These are phyloP conservation scores for Cystofilobasidium ferigula DNA, from an alignment of 768 basidiomycete genomes.

Conservation along the genomic window DNA sequence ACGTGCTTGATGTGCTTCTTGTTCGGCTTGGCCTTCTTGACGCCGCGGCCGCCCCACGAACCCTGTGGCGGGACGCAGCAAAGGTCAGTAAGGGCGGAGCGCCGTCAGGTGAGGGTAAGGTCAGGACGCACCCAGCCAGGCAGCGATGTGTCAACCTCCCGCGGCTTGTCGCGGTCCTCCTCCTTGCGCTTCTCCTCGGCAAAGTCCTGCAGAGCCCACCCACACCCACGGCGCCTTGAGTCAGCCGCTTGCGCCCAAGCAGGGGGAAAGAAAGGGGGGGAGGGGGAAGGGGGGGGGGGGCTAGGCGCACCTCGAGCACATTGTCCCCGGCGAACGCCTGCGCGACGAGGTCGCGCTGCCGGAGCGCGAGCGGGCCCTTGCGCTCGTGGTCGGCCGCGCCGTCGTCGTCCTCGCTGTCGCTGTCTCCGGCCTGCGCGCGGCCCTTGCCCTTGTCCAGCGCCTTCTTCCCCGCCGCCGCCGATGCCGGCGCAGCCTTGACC, in stretches of 20 bases:
- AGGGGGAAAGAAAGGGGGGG: background rate
- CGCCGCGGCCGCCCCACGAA: conserved; percentile 77
- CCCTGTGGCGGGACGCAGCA: conserved; percentile 47
- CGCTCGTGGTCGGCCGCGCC: conserved; percentile 47
- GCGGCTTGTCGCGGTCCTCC: conserved; percentile 75
- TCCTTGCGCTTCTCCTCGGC: conserved; percentile 69
- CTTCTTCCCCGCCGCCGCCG: background rate
- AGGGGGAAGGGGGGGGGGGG: background rate
- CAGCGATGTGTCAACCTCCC: conserved; percentile 74
- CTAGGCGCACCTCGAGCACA: conserved; percentile 62
- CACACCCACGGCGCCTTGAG: too few relatives aligned
- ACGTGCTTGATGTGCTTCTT: conserved; percentile 60
- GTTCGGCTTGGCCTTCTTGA: conserved; percentile 46
- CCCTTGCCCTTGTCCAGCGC: conserved; percentile 30
- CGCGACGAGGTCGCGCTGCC: conserved; percentile 84
- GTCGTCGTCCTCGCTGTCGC: conserved; percentile 47
- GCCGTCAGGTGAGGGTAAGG: background rate
- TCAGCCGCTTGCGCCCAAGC: too few relatives aligned
- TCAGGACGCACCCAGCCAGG: conserved; percentile 74
- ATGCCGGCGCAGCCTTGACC: too few relatives aligned
- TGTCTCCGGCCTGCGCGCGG: conserved; percentile 23
- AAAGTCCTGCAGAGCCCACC: conserved; percentile 53
- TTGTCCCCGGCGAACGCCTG: conserved; percentile 95
- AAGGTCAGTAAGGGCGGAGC: background rate
- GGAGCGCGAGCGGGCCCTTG: conserved; percentile 52